Evolutionary conservation across 352 stramenopile genomes (phyloP), one percentile per base, ranked within the genome.

Genomic region (Globisporangium abappressorium): DNA sequence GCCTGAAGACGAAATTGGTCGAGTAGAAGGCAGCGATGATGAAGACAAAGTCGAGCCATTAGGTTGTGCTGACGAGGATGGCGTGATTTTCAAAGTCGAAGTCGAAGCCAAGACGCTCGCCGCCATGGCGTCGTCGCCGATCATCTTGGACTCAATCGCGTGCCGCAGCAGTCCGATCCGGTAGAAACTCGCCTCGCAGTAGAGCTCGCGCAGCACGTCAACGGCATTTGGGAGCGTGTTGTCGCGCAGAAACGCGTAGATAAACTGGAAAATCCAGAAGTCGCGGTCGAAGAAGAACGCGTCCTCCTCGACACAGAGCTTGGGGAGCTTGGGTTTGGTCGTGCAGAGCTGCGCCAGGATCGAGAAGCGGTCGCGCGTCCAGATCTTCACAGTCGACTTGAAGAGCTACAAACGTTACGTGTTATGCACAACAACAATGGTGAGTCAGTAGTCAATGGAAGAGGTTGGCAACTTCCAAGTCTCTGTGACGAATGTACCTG

Each of bases 311-410:
- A 76, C 70, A 20, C 73, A 85, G 28, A 84, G 72, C 41, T 82
- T 80, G 5, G 58, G 63, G 2, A 93, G 75, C 72, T 86, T 88
- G 6, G 83, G 79, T 43, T 75, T 76, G 2, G 72, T 84, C 46
- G 85, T 91, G 70, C 85, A 93, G 30, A 93, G 74, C 53, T 93
- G 85, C 55, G 85, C 85, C n/a, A 93, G 74, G 66, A 93, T 87
- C 2, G 84, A 93, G 63, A 93, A 93, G 6, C 84, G 80, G 65
- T 93, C 83, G 30, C 85, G 82, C 28, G 82, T 86, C 83, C 83
- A 93, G 57, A 92, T 70, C 22, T 82, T 84, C 26, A 92, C 81
- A 0, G 81, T 93, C 30, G 81, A 88, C 59, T 82, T 87, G 75
- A 87, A 92, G 41, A 93, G 60, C 85, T 92, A 55, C 2, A 15